These are phyloP conservation scores for Volvox carteri DNA, from an alignment of 163 green algal species.

Conservation along the genomic window DNA sequence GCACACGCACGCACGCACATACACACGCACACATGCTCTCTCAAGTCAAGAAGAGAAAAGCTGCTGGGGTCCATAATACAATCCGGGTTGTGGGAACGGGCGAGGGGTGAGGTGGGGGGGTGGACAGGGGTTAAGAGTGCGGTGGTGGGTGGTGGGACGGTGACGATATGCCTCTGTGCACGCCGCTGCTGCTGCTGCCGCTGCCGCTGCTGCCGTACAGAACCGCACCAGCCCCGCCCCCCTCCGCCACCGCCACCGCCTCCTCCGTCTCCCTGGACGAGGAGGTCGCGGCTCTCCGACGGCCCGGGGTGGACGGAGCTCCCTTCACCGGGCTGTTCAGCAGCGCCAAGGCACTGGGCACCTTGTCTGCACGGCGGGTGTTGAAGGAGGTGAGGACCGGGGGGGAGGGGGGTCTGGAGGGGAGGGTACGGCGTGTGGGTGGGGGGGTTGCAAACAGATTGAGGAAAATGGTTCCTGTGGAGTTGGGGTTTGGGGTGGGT, in stretches of 20 bases:
- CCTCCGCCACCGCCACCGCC: not conserved
- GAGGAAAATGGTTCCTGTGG: too few relatives aligned
- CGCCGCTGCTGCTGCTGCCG: not conserved
- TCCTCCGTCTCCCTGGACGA: constrained; percentile 42
- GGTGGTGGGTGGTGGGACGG: too few relatives aligned
- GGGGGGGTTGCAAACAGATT: not conserved
- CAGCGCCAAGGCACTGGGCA: constrained; percentile 36
- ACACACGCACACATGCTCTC: too few relatives aligned
- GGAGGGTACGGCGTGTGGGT: not conserved
- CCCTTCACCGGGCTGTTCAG: constrained; percentile 56
- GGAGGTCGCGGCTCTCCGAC: constrained; percentile 43
- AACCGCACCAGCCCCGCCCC: not conserved
- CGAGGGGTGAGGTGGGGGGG: too few relatives aligned
- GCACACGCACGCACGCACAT: not conserved
- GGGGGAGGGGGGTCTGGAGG: not conserved
- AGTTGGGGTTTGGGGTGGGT: not conserved
- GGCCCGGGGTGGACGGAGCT: constrained; percentile 45
- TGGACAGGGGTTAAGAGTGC: too few relatives aligned
- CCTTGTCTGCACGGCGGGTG: constrained; percentile 27
- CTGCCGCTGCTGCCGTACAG: not conserved
- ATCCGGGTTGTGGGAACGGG: too few relatives aligned
- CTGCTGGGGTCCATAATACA: too few relatives aligned
- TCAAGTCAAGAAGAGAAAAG: too few relatives aligned
- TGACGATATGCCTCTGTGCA: too few relatives aligned
- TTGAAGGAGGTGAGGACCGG: constrained; percentile 14